Evolutionary conservation across 352 stramenopile genomes (phyloP).

Genomic region (Halophytophthora polymorphica): DNA sequence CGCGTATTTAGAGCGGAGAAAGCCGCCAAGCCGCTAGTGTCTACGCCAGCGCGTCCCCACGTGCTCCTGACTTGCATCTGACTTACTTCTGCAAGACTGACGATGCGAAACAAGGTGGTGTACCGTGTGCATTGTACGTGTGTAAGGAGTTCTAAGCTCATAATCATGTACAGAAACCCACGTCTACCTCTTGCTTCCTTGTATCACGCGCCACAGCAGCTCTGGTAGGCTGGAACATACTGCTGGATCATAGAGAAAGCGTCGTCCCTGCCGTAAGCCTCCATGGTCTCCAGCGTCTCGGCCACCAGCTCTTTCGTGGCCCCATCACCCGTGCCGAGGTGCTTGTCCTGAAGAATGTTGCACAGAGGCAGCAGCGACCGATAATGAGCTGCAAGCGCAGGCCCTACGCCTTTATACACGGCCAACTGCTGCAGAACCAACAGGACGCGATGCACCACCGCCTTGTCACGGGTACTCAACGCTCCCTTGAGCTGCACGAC

Average conservation of each 20-base stretch:
- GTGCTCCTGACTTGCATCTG: not conserved
- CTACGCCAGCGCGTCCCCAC: not conserved
- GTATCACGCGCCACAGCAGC: conserved; percentile 25
- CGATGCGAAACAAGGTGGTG: conserved; percentile 9
- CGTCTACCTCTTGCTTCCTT: not conserved
- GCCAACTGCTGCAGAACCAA: conserved; percentile 69
- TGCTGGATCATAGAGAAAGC: conserved; percentile 70
- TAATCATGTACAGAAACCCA: not conserved
- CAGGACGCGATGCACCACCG: conserved; percentile 63
- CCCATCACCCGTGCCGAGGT: conserved; percentile 64
- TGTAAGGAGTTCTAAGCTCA: not conserved
- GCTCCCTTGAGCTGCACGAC: conserved; percentile 64
- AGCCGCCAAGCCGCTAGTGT: not conserved
- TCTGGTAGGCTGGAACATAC: conserved; percentile 73
- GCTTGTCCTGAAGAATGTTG: conserved; percentile 80
- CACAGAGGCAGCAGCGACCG: conserved; percentile 71
- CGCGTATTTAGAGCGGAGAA: conserved; percentile 56
- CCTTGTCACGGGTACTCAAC: conserved; percentile 60
- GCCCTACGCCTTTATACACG: conserved; percentile 68
- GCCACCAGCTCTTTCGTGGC: conserved; percentile 54
- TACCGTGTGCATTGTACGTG: not conserved
- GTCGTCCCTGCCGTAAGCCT: conserved; percentile 69
- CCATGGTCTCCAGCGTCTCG: conserved; percentile 67
- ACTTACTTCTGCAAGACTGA: not conserved
- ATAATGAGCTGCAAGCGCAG: conserved; percentile 65